Evolutionary conservation across 495 filamentous ascomycete genomes (phyloP), one percentile per base, ranked within the genome.

Genomic region (Astrocystis sublimbata): DNA sequence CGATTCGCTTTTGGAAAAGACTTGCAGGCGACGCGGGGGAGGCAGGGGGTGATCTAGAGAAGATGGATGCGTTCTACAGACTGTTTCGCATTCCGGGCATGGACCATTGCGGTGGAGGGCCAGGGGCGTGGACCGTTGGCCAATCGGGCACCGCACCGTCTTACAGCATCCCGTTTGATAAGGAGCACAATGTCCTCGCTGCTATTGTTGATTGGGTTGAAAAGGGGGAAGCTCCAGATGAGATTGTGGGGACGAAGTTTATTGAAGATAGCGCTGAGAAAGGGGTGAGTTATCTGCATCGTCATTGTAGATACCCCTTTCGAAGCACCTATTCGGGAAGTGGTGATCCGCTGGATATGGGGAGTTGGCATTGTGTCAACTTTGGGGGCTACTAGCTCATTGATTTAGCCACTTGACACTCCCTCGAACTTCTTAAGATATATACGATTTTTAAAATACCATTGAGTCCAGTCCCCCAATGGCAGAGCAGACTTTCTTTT

Each of bases 131-230:
- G 67, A 75, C 76, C 19, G 81, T 87, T 57, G 83, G 85, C 0
- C 81, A 86, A 65, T 72, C 68, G 2, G 60, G 65, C 1, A 28
- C 19, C 3, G 70, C 72, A 0, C 73, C 73, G 13, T 70, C 66
- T 24, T 70, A 72, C 1, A 68, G 41, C 10, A 63, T 77, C 12
- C 76, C 74, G 0, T 74, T 68, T 50, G 60, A 67, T 12, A 19
- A 41, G 1, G 45, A 64, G 10, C 65, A 73, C 30, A 82, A 83
- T 62, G 78, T 84, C 1, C 74, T 86, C 10, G 79, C 79, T 64
- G 81, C 84, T 3, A 73, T 89, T 68, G 81, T 87, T 9, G 66
- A 71, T 13, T 88, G 85, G 86, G 84, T 88, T 1, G 86, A 89
- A 69, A 71, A 85, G 1, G 83, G 79, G 0, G 71, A 75, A 19